These are phyloP conservation scores for Hymenotorrendiella dingleyae DNA, from an alignment of 2,329 filamentous ascomycete species.

Conservation along the genomic window DNA sequence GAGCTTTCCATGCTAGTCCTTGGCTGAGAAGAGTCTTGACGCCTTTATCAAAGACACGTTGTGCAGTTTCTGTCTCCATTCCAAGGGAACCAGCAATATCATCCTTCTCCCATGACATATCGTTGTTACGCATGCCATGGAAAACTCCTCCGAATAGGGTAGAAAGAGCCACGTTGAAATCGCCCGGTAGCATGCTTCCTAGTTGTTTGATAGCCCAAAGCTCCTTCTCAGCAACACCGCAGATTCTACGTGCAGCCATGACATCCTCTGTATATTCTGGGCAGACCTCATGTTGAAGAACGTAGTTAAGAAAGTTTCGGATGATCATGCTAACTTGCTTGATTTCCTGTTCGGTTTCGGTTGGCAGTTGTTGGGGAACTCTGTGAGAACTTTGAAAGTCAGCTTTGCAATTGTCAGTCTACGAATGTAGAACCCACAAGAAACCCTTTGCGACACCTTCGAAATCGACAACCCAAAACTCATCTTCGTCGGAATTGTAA, in stretches of 20 bases:
- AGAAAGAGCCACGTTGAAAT: conserved; percentile 73
- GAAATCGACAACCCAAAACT: conserved; percentile 78
- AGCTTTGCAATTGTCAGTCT: conserved; percentile 6
- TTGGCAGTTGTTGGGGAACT: conserved; percentile 50
- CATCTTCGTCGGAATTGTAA: conserved; percentile 43
- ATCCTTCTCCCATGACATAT: conserved; percentile 11
- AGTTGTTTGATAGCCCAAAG: conserved; percentile 53
- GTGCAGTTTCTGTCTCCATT: conserved; percentile 19
- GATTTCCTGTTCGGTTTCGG: conserved; percentile 47
- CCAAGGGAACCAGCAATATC: conserved; percentile 9
- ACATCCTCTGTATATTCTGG: conserved; percentile 71
- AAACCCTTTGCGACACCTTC: conserved; percentile 70
- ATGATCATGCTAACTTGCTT: conserved; percentile 61
- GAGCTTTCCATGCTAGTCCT: neutral
- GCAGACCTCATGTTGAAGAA: conserved; percentile 79
- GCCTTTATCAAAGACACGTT: neutral
- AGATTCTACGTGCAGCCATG: conserved; percentile 57
- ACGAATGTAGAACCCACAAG: conserved; percentile 49
- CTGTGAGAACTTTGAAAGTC: conserved; percentile 42
- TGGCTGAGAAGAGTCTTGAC: neutral
- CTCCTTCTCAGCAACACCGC: conserved; percentile 61
- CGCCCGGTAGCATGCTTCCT: conserved; percentile 56
- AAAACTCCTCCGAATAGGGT: conserved; percentile 55
- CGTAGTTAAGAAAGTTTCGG: conserved; percentile 82
- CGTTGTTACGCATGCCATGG: conserved; percentile 11